These are phyloP conservation scores for Ogataea glucozyma DNA, from an alignment of 805 yeast genomes.

Conservation along the genomic window DNA sequence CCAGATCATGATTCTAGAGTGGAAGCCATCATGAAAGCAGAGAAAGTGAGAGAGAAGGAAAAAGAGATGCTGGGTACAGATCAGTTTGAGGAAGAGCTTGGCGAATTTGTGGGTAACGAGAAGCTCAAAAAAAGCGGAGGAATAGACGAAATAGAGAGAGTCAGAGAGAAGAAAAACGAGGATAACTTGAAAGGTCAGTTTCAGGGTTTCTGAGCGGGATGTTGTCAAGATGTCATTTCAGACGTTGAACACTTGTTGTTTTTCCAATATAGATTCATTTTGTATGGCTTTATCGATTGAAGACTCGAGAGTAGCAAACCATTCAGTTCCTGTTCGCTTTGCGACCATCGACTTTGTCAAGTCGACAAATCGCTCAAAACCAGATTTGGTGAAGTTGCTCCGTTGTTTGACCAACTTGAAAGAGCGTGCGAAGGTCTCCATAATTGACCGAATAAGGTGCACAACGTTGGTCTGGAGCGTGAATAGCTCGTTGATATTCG, in stretches of 20 bases:
- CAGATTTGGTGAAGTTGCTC: slow-evolving; percentile 8
- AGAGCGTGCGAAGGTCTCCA: slow-evolving; percentile 23
- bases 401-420: slow-evolving; percentile 11
- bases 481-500: slow-evolving; percentile 23
- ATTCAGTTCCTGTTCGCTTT: not conserved
- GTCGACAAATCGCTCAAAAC: slow-evolving; percentile 2
- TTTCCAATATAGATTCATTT: not conserved
- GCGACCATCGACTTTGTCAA: not conserved
- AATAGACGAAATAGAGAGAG: slow-evolving; percentile 77
- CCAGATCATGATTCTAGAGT: slow-evolving; percentile 86
- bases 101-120: slow-evolving; percentile 76
- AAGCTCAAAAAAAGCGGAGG: slow-evolving; percentile 86
- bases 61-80: slow-evolving; percentile 54
- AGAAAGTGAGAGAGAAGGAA: slow-evolving; percentile 73
- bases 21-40: slow-evolving; percentile 89
- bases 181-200: slow-evolving; percentile 62
- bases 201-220: too few relatives aligned
- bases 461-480: slow-evolving; percentile 24
- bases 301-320: not conserved
- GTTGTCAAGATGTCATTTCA: not conserved
- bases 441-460: slow-evolving; percentile 19
- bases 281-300: not conserved
- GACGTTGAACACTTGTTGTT: not conserved
- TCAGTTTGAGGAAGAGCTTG: slow-evolving; percentile 83
- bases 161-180: slow-evolving; percentile 65